Conservation (phyloP, 2,329 filamentous ascomycete genomes). For the Aspergillus melleus region DNA sequence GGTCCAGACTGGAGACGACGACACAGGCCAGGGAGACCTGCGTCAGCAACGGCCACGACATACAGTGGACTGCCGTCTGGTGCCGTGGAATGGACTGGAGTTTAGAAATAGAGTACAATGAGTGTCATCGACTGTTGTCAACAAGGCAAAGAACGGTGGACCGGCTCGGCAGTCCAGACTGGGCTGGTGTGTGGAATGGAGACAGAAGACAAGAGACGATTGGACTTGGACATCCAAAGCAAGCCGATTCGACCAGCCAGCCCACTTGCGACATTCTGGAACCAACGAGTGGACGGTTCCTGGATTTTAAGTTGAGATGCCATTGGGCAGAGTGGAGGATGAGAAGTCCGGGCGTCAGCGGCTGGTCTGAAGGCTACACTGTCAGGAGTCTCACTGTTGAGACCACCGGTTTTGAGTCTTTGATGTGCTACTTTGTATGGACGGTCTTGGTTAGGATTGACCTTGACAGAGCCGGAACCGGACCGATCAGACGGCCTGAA, state of each 20-base stretch:
- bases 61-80: too few relatives aligned
- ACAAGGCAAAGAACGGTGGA: too few relatives aligned
- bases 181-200: too few relatives aligned
- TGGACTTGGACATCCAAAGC: neutral
- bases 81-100: neutral
- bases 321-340: neutral
- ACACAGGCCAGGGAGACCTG: neutral
- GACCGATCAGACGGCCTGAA: neutral
- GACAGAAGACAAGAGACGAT: neutral
- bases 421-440: neutral
- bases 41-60: neutral
- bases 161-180: too few relatives aligned
- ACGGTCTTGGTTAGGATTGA: too few relatives aligned
- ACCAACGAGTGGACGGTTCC: neutral
- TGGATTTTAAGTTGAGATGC: neutral
- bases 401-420: neutral
- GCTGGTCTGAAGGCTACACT: neutral
- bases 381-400: neutral
- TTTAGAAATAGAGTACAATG: neutral
- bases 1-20: neutral
- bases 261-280: neutral
- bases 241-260: neutral
- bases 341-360: neutral
- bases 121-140: neutral
- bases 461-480: neutral